A percentile compares a stretch with the other conserved stretches of the same genome.
These are phyloP conservation scores for Anthostomella pinea DNA, from an alignment of 2,329 filamentous ascomycete genomes.

Conservation along the genomic window DNA sequence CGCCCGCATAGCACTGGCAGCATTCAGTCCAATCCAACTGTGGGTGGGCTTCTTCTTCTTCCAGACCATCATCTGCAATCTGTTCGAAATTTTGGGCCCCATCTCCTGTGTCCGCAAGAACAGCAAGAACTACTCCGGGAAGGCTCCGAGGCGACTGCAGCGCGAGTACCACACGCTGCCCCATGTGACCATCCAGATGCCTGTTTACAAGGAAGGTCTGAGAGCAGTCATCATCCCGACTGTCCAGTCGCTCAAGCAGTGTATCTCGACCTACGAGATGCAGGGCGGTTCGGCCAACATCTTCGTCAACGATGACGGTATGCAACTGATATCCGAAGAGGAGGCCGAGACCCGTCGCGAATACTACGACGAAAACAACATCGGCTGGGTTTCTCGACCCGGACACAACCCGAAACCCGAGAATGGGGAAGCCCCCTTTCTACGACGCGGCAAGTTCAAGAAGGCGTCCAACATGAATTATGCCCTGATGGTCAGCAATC, in stretches of 20 bases:
- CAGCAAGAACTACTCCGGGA: conserved; percentile 45
- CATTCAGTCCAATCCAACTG: conserved; percentile 50
- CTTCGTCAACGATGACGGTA: conserved; percentile 67
- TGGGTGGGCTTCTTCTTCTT: conserved; percentile 55
- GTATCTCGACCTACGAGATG: conserved; percentile 57
- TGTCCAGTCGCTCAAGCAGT: conserved; percentile 52
- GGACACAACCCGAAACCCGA: conserved; percentile 50
- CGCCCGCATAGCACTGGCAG: conserved; percentile 51
- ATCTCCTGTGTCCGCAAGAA: conserved; percentile 44
- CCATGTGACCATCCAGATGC: conserved; percentile 49
- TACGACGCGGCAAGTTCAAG: conserved; percentile 65
- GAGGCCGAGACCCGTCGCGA: conserved; percentile 48
- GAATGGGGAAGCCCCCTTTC: conserved; percentile 48
- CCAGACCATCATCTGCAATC: conserved; percentile 46
- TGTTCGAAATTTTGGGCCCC: conserved; percentile 51
- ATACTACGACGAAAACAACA: conserved; percentile 57
- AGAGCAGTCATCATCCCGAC: conserved; percentile 53
- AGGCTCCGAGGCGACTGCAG: conserved; percentile 35
- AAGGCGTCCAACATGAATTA: conserved; percentile 75
- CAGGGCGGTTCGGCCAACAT: conserved; percentile 66
- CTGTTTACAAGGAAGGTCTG: conserved; percentile 49
- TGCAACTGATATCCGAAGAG: conserved; percentile 56
- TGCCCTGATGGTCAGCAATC: conserved; percentile 64
- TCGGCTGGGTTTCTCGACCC: conserved; percentile 54
- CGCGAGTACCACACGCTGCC: conserved; percentile 41